phyloP scores from a whole-genome alignment of 1,284 basidiomycete genomes.

The Cutaneotrichosporon sp. region DNA sequence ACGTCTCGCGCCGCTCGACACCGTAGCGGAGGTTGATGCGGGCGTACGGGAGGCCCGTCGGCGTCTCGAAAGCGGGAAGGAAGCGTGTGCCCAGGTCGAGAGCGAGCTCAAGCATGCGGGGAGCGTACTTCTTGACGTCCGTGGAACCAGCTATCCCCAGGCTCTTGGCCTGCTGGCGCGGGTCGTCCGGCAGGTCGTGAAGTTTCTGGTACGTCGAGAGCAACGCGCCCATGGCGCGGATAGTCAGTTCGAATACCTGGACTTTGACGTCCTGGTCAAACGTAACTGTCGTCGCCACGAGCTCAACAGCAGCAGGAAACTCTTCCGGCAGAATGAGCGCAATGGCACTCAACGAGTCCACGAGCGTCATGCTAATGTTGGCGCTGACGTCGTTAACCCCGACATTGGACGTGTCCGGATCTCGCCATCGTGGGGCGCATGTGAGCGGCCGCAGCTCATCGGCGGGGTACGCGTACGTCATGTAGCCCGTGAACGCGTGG shows the following conservation, averaged over 20 bases:
- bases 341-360: slow-evolving; percentile 41
- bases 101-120: slow-evolving; percentile 66
- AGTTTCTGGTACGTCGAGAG: slow-evolving; percentile 75
- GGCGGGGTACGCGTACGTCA: slow-evolving; percentile 46
- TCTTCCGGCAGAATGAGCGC: slow-evolving; percentile 36
- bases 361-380: slow-evolving; percentile 43
- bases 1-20: slow-evolving; percentile 35
- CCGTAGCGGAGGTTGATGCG: slow-evolving; percentile 55
- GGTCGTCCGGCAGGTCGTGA: slow-evolving; percentile 49
- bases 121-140: slow-evolving; percentile 66
- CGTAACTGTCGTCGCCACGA: slow-evolving; percentile 24
- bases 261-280: slow-evolving; percentile 50
- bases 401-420: slow-evolving; percentile 28
- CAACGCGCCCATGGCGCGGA: slow-evolving; percentile 80
- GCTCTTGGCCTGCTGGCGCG: slow-evolving; percentile 13
- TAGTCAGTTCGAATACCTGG: slow-evolving; percentile 59
- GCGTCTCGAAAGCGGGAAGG: slow-evolving; percentile 79
- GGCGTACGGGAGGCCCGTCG: slow-evolving; percentile 83
- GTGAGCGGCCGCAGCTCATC: slow-evolving; percentile 77
- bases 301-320: slow-evolving; percentile 34
- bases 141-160: slow-evolving; percentile 19
- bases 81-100: slow-evolving; percentile 76
- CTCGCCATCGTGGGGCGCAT: slow-evolving; percentile 54
- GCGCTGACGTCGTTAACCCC: slow-evolving; percentile 71
- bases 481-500: slow-evolving; percentile 46